Base-by-base conservation (phyloP, 139 green algal genomes). In the Coelastrella sp. region DNA sequence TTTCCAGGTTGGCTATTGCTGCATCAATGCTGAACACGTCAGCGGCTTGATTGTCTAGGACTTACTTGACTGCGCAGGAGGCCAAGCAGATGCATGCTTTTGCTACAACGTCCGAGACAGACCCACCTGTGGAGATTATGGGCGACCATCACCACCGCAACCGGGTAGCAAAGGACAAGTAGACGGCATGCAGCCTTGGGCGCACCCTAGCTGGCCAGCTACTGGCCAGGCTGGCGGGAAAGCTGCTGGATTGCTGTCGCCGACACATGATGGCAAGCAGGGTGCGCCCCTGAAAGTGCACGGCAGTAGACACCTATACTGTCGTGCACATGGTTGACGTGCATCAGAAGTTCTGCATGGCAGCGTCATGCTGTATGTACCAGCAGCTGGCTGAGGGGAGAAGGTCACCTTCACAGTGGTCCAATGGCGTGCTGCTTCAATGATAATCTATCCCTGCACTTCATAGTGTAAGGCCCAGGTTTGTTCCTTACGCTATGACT, bases 61-160 rank as follows among this genome's bases (percentile, higher is more conserved):
- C 72, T 78, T 12, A 3, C 72, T 35, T 83, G 76, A 14, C 27
- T 25, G 25, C 17, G 65, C 82, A 88, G 82, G 82, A 88, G 65
- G 82, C 82, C 15, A 61, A 22, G 27, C 57, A 78, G 19, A 65
- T 65, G 8, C 82, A 78, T 73, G 82, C 82, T 4, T 63, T 63
- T 88, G 82, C 82, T 20, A 79, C 82, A 1, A 88, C 82, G 11
- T 78, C 82, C 12, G 82, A 78, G 63, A 24, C 9, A 5, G 82
- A 88, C n/a, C 63, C 65, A 19, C 82, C 82, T 24, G 65, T 88
- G 6, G 27, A 79, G 63, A 65, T 88, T 6, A 88, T 88, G 82
- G 82, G 82, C 20, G 82, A 88, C 25, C 82, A 88, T 49, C 82
- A 88, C 65, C 63, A 78, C 63, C 82, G 49, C n/a, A 70, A 88